Conservation (phyloP, 2,329 filamentous ascomycete species). For the Fusarium falciforme region DNA sequence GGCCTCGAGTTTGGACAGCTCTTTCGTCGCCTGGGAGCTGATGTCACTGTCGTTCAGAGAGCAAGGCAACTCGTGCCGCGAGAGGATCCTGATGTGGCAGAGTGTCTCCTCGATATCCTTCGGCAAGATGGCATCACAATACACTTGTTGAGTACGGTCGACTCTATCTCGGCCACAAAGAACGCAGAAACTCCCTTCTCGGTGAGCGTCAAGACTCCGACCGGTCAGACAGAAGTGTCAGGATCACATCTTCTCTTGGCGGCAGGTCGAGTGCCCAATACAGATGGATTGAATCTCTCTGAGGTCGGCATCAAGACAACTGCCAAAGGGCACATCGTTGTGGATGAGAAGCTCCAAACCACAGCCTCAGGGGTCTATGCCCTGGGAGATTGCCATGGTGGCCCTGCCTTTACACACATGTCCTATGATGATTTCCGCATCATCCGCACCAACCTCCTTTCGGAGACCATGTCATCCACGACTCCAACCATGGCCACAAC, state of each 20-base stretch:
- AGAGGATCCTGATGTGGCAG: slow-evolving; percentile 62
- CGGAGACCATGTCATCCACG: slow-evolving; percentile 35
- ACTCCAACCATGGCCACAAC: slow-evolving; percentile 43
- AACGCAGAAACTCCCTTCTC: slow-evolving; percentile 24
- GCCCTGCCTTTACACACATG: slow-evolving; percentile 66
- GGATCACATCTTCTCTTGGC: slow-evolving; percentile 63
- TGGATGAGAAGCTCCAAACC: slow-evolving; percentile 58
- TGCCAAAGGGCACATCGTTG: slow-evolving; percentile 55
- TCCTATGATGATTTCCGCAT: slow-evolving; percentile 68
- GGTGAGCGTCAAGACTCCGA: slow-evolving; percentile 33
- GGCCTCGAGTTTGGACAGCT: slow-evolving; percentile 66
- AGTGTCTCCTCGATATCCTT: slow-evolving; percentile 55
- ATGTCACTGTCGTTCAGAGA: slow-evolving; percentile 61
- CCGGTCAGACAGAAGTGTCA: slow-evolving; percentile 41
- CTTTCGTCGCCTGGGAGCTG: slow-evolving; percentile 60
- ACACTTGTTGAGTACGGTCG: slow-evolving; percentile 50
- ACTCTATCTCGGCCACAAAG: slow-evolving; percentile 37
- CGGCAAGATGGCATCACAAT: slow-evolving; percentile 58
- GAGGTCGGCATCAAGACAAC: slow-evolving; percentile 55
- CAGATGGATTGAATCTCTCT: slow-evolving; percentile 55
- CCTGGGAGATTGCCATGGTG: slow-evolving; percentile 64
- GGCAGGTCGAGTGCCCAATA: slow-evolving; percentile 62
- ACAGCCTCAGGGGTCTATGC: slow-evolving; percentile 57
- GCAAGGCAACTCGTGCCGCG: slow-evolving; percentile 54
- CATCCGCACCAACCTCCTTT: slow-evolving; percentile 58